phyloP scores from a whole-genome alignment of 2,329 filamentous ascomycete genomes.

The Spiromastix sp. region DNA sequence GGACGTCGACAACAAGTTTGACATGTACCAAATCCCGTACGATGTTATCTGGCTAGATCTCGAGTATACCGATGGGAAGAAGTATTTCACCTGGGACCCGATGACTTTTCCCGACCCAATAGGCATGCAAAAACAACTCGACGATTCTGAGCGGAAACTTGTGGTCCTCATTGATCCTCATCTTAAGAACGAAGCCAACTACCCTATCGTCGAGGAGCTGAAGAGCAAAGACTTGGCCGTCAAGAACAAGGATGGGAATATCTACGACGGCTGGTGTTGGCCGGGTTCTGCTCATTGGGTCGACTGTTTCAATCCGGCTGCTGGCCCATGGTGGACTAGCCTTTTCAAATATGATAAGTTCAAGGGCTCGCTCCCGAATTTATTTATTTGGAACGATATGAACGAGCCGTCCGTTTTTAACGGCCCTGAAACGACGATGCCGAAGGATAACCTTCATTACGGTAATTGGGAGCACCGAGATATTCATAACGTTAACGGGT shows the following conservation, averaged over 20 bases:
- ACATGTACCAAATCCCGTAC: constrained; percentile 90
- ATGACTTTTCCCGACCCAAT: constrained; percentile 79
- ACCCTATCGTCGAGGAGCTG: constrained; percentile 66
- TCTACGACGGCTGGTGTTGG: constrained; percentile 98
- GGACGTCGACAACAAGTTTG: constrained; percentile 92
- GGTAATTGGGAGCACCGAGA: constrained; percentile 95
- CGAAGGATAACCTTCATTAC: constrained; percentile 90
- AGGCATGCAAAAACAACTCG: constrained; percentile 79
- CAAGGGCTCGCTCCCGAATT: constrained; percentile 75
- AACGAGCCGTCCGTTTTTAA: constrained; percentile 99
- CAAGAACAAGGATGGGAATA: constrained; percentile 77
- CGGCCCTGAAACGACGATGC: constrained; percentile 96
- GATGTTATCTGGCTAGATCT: constrained; percentile 99
- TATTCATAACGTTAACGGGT: constrained; percentile 87
- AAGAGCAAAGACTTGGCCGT: constrained; percentile 75
- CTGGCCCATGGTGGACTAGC: constrained; percentile 79
- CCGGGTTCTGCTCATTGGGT: constrained; percentile 95
- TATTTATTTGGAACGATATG: constrained; percentile 99
- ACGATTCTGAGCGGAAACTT: constrained; percentile 75
- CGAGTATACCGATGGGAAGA: constrained; percentile 92
- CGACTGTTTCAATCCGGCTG: constrained; percentile 89
- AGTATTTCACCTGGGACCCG: constrained; percentile 96
- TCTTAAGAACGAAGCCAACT: constrained; percentile 83
- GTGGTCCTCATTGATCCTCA: constrained; percentile 95
- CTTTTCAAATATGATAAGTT: constrained; percentile 84